phyloP scores from a whole-genome alignment of 2,329 filamentous ascomycete species.

The Hymenoscyphus infarciens region DNA sequence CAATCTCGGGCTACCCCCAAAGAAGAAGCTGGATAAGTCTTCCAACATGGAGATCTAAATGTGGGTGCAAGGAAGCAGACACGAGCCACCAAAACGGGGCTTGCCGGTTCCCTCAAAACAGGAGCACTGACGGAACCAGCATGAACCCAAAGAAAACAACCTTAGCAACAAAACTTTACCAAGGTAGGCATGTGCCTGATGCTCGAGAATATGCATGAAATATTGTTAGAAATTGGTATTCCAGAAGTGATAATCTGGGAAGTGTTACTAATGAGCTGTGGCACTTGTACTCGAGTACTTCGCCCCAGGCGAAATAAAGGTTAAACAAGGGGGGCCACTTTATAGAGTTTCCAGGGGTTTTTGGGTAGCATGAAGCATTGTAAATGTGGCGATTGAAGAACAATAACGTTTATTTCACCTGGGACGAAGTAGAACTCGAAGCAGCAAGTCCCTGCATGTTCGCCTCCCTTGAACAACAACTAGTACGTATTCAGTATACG shows the following conservation, averaged over 20 bases:
- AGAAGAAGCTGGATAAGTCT: constrained; percentile 14
- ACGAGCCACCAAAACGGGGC: background rate
- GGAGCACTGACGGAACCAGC: background rate
- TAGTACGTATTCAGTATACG: background rate
- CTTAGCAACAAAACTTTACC: background rate
- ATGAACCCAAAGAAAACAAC: background rate
- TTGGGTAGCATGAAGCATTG: no score
- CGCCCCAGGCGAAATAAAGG: no score
- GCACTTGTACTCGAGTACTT: no score
- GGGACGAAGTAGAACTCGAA: no score
- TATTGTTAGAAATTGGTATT: background rate
- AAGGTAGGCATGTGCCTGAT: background rate
- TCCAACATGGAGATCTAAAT: constrained; percentile 1
- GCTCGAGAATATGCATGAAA: background rate
- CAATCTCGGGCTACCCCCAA: constrained; percentile 11
- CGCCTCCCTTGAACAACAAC: background rate
- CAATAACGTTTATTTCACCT: no score
- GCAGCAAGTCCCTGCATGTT: background rate
- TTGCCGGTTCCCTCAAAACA: background rate
- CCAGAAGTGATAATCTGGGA: background rate
- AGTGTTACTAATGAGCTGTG: no score
- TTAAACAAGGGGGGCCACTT: no score
- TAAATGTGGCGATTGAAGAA: no score
- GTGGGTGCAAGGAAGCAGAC: constrained; percentile 7
- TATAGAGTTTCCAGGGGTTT: no score